These are phyloP conservation scores for Narthecium ossifragum DNA, from an alignment of 106 monocot species.

Conservation along the genomic window DNA sequence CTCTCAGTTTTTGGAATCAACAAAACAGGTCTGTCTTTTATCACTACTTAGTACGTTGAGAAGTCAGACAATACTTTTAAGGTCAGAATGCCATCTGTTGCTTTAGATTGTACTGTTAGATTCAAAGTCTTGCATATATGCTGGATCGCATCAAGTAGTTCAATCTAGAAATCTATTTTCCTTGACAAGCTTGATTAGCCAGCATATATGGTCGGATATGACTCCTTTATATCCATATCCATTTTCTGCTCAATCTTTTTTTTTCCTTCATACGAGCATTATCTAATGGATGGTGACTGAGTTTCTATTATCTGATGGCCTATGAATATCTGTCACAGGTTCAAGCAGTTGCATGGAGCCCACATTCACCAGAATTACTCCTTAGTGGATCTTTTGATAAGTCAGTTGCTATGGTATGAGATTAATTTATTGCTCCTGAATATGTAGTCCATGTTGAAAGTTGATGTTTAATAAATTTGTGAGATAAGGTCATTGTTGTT, in stretches of 20 bases:
- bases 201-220: not conserved
- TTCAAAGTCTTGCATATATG: too few relatives aligned
- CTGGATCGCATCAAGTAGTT: too few relatives aligned
- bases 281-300: not conserved
- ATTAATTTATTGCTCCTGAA: not conserved
- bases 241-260: not conserved
- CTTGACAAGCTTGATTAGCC: not conserved
- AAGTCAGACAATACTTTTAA: too few relatives aligned
- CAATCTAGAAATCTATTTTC: too few relatives aligned
- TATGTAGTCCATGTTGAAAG: too few relatives aligned
- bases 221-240: not conserved
- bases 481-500: too few relatives aligned
- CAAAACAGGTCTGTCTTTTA: too few relatives aligned
- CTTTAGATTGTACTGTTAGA: too few relatives aligned
- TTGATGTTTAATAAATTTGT: not conserved
- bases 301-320: not conserved
- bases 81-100: too few relatives aligned
- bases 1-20: too few relatives aligned
- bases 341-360: constrained; percentile 83
- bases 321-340: constrained; percentile 39
- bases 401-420: constrained; percentile 59
- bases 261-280: not conserved
- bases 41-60: too few relatives aligned
- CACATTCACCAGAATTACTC: constrained; percentile 58
- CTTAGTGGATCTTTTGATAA: constrained; percentile 95